Percentiles rank a stretch among this genome's conserved stretches.
These are phyloP conservation scores for Aspergillus sp. DNA, from an alignment of 2,329 filamentous ascomycete genomes.

Conservation along the genomic window DNA sequence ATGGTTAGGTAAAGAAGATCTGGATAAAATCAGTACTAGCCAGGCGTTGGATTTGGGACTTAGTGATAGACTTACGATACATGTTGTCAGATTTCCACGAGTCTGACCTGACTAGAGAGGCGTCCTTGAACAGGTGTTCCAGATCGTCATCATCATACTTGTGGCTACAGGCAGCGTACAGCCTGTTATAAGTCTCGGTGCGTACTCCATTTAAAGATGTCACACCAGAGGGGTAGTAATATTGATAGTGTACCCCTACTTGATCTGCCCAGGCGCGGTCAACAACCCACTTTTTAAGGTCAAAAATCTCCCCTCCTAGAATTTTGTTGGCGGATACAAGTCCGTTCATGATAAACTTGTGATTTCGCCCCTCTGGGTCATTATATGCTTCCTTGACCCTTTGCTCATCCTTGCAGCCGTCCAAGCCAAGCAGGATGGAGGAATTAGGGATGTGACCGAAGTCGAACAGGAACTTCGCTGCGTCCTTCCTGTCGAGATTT, in stretches of 20 bases:
- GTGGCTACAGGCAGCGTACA: conserved; percentile 5
- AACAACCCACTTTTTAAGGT: conserved; percentile 34
- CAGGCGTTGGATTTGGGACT: no score
- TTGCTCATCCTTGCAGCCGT: conserved; percentile 56
- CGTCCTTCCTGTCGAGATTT: conserved; percentile 6
- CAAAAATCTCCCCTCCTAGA: conserved; percentile 66
- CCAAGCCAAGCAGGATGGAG: conserved; percentile 10
- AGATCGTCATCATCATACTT: conserved; percentile 13
- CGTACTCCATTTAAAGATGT: no score
- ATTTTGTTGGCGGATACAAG: conserved; percentile 63
- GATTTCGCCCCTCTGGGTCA: conserved; percentile 13
- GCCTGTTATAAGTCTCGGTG: no score
- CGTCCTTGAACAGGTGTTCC: background rate
- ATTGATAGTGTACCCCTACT: conserved; percentile 6
- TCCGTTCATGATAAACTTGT: conserved; percentile 12
- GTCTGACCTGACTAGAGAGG: background rate
- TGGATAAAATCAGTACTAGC: background rate
- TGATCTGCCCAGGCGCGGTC: background rate
- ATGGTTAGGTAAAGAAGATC: background rate
- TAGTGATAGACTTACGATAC: background rate
- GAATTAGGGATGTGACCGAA: background rate
- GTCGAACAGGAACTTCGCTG: conserved; percentile 7
- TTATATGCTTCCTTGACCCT: conserved; percentile 74
- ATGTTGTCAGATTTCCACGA: background rate
- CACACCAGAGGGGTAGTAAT: background rate